Evolutionary conservation across 139 green algal genomes (phyloP).

Genomic region (Coelastrella sp.): DNA sequence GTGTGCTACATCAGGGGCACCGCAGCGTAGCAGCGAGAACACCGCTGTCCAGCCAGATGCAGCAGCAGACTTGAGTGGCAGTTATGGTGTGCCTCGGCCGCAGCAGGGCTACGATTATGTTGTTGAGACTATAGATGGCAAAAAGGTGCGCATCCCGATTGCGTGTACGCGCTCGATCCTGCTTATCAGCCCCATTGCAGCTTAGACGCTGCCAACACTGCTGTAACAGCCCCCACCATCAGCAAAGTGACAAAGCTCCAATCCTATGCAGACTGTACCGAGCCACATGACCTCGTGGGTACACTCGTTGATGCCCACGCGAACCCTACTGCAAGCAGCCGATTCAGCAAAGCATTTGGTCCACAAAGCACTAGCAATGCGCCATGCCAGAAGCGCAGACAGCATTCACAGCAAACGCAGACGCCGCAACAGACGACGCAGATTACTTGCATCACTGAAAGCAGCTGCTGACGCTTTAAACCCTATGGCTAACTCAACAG

Average conservation of each 20-base stretch:
- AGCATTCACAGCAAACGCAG: background rate
- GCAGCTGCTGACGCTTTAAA: background rate
- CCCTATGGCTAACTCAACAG: background rate
- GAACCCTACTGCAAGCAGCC: background rate
- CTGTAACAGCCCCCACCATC: background rate
- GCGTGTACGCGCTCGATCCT: background rate
- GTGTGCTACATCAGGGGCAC: no score
- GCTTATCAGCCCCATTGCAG: no score
- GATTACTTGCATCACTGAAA: background rate
- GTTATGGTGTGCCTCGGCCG: background rate
- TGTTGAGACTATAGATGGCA: background rate
- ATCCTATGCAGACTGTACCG: background rate
- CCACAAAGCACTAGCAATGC: background rate
- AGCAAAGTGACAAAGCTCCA: no score
- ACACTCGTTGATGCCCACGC: background rate
- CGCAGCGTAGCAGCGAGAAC: background rate
- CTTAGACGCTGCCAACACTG: background rate
- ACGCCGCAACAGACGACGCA: background rate
- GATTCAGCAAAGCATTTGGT: background rate
- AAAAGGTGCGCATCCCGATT: background rate
- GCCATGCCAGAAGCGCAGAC: background rate
- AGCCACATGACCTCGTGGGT: background rate
- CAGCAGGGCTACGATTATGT: background rate
- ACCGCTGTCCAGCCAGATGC: background rate
- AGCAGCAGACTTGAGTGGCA: background rate